Percentiles rank a stretch among this genome's conserved stretches.
Evolutionary conservation across 495 filamentous ascomycete species (phyloP).

Genomic region (Aspergillus ellipticus): DNA sequence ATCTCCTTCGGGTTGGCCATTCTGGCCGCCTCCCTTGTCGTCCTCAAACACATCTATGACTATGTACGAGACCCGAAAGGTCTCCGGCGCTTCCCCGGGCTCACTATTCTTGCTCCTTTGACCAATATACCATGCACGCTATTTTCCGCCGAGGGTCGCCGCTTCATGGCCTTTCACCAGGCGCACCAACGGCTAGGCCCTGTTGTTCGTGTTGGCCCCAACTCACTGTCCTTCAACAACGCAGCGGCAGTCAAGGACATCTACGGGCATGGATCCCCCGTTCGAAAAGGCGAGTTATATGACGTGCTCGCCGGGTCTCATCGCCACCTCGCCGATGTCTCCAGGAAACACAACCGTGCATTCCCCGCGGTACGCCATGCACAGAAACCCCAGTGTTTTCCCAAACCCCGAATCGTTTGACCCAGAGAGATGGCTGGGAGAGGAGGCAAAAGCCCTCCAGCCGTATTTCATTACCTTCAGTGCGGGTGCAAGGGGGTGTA

Average conservation of each 20-base stretch:
- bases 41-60: no score
- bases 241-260: slow-evolving; percentile 46
- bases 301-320: no score
- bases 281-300: slow-evolving; percentile 43
- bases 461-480: slow-evolving; percentile 37
- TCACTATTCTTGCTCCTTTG: no score
- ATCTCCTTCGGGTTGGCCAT: no score
- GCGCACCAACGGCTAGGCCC: no score
- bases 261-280: slow-evolving; percentile 46
- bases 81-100: no score
- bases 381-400: slow-evolving; percentile 21
- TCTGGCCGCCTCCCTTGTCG: no score
- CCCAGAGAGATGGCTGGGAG: slow-evolving; percentile 32
- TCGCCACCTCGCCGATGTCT: no score
- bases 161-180: no score
- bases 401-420: slow-evolving; percentile 18
- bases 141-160: no score
- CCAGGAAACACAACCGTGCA: slow-evolving; percentile 22
- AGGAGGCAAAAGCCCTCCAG: slow-evolving; percentile 28
- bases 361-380: slow-evolving; percentile 19
- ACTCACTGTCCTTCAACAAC: slow-evolving; percentile 39
- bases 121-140: no score
- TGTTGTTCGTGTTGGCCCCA: slow-evolving; percentile 48
- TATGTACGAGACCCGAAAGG: no score
- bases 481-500: slow-evolving; percentile 37